These are phyloP conservation scores for Aspergillus olivimuriae DNA, from an alignment of 495 filamentous ascomycete genomes.

Conservation along the genomic window DNA sequence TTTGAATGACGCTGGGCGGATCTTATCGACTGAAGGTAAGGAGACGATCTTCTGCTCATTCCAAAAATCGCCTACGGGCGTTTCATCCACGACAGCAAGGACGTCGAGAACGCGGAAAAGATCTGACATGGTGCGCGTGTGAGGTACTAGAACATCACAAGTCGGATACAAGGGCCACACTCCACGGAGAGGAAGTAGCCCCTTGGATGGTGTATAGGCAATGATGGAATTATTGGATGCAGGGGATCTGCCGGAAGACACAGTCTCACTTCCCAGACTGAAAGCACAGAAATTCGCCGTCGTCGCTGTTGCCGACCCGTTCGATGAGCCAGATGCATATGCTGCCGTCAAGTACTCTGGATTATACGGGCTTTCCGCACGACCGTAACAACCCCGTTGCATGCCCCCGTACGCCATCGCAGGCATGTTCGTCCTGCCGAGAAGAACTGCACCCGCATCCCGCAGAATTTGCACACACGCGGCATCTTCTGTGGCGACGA, in stretches of 20 bases:
- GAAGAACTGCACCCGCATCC: conserved; percentile 55
- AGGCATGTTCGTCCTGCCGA: conserved; percentile 46
- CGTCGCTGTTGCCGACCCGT: conserved; percentile 34
- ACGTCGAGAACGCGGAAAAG: conserved; percentile 27
- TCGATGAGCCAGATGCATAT: conserved; percentile 33
- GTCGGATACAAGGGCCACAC: conserved; percentile 33
- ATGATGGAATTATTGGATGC: conserved; percentile 33
- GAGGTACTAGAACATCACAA: conserved; percentile 31
- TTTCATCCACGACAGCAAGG: conserved; percentile 19
- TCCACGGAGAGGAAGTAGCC: conserved; percentile 28
- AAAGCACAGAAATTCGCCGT: conserved; percentile 30
- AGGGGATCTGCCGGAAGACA: conserved; percentile 33
- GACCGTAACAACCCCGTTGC: conserved; percentile 33
- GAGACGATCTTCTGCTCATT: conserved; percentile 25
- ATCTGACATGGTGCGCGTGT: conserved; percentile 28
- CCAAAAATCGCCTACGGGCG: conserved; percentile 27
- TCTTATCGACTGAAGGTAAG: conserved; percentile 17
- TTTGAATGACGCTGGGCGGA: conserved; percentile 22
- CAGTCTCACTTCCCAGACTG: conserved; percentile 31
- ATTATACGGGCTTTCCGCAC: conserved; percentile 33
- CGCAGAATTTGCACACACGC: conserved; percentile 46
- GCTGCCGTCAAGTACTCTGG: conserved; percentile 25
- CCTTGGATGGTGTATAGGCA: conserved; percentile 33
- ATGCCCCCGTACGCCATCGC: conserved; percentile 39
- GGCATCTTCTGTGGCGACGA: conserved; percentile 59